Base-by-base conservation (phyloP, 2,329 filamentous ascomycete species). In the Exophiala viscosa region DNA sequence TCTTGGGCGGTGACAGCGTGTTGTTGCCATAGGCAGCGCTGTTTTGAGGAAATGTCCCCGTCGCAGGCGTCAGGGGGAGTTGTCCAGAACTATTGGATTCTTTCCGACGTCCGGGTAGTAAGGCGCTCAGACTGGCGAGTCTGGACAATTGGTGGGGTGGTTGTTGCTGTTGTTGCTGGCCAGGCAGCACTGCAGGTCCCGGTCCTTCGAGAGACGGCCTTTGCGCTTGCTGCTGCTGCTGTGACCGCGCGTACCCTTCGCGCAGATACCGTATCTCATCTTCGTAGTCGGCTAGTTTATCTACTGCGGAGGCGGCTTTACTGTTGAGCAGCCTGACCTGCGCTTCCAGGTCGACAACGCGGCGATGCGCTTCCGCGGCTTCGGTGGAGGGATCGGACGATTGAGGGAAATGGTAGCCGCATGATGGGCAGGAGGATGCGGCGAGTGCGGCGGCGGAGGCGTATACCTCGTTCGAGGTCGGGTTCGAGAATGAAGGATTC, bases 281-380 rank as follows among this genome's bases (percentile, higher is more conserved):
- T 72, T 85, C 82, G 67, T 84, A 84, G 66, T 83, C 78, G 62
- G 80, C 79, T 58, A 83, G 76, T 66, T 74, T 82, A 60, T 77
- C 74, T 44, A 76, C 79, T 60, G 78, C 76, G 51, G 74, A 69
- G 3, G 74, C 73, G 11, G 77, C 76, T 64, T 78, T 79, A 46
- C 75, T 70, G 41, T 75, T 81, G 52, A 83, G 66, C 34, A 72
- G 60, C 55, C 71, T 70, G 31, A 83, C 73, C 62, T 83, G 78
- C 35, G 74, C 73, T 64, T 83, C 78, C 43, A 84, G 65, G 64
- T 83, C 79, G 40, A 67, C 65, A 54, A 78, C 71, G 44, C 72
- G 64, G 54, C 66, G 67, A 60, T 72, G 70, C 54, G 73, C 63
- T 39, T 68, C 65, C 9, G 57, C 58, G n/a, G 52, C 47, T 40